These are phyloP conservation scores for Pyricularia sp. DNA, from an alignment of 2,329 filamentous ascomycete species.

Conservation along the genomic window DNA sequence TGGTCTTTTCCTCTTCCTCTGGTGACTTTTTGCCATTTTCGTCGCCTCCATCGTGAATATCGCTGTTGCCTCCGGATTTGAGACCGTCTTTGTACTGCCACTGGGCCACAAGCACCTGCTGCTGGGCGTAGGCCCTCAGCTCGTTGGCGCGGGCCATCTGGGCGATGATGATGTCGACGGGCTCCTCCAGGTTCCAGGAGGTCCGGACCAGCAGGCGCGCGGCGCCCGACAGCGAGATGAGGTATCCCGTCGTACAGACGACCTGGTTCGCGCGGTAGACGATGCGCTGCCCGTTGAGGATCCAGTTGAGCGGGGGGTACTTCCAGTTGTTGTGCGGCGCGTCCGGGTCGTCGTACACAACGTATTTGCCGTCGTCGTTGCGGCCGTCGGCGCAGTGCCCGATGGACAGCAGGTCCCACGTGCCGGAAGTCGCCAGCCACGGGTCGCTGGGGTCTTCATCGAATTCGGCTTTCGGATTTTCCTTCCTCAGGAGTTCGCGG, in stretches of 20 bases:
- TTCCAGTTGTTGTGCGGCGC: conserved; percentile 3
- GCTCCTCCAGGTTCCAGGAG: conserved; percentile 13
- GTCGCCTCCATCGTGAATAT: conserved; percentile 5
- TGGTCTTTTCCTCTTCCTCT: conserved; percentile 19
- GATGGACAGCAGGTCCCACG: conserved; percentile 13
- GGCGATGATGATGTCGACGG: conserved; percentile 15
- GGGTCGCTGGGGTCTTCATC: conserved; percentile 9
- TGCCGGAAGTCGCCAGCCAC: conserved; percentile 9
- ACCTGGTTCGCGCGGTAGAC: conserved; percentile 12
- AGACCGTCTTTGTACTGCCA: conserved; percentile 38
- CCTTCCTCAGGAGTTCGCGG: conserved; percentile 8
- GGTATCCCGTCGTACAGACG: conserved; percentile 16
- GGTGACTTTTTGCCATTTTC: conserved; percentile 18
- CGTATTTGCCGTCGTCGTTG: conserved; percentile 5
- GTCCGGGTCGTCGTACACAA: conserved; percentile 9
- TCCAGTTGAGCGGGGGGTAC: conserved; percentile 6
- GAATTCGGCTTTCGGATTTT: conserved; percentile 5
- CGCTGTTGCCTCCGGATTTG: conserved; percentile 14
- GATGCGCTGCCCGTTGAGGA: conserved; percentile 12
- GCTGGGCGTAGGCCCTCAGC: conserved; percentile 12
- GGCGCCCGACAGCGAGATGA: conserved; percentile 15
- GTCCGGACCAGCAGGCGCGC: conserved; percentile 14
- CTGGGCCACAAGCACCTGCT: conserved; percentile 29
- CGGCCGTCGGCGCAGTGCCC: conserved; percentile 13
- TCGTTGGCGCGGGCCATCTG: conserved; percentile 11